Base-by-base conservation (phyloP, 2,329 filamentous ascomycete species). In the Penicillium sp. region DNA sequence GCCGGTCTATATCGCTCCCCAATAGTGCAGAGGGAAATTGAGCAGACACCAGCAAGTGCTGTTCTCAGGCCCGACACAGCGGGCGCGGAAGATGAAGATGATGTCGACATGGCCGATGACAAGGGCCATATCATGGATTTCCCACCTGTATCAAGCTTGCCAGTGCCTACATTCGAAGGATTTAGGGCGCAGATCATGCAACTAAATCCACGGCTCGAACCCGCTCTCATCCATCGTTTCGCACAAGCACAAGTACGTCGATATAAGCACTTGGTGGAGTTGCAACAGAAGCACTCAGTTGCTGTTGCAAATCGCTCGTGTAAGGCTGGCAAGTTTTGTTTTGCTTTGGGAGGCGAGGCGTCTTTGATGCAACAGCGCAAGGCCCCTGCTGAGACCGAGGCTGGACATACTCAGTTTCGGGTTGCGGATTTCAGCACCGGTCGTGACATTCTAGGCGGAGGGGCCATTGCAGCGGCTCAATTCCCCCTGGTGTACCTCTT, bases 401-500 rank as follows among this genome's bases (percentile, higher is more conserved):
- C 78, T 32, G 69, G 70, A 1, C 72, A 76, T 48, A 71, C 74
- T 14, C 77, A 76, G 37, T 78, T 81, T 48, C 74, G 78, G 51
- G 72, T 81, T 27, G 72, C 74, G 3, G 75, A 76, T 13, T 74
- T 80, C 38, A 78, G 77, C 13, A 67, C 68, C 13, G 78, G 78
- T 3, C 82, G 86, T 26, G 82, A 83, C n/a, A 75, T 77, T n/a
- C 59, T 71, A 4, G 74, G 78, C 1, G 89, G 94, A 57, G 84
- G 82, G 1, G 76, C 80, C 3, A 81, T 90, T 38, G 82, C 77
- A 10, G 74, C 79, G 8, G 86, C 89, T 14, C 85, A 82, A 52
- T 95, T 60, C 89, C 89, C 0, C 70, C 72, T 3, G 87, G 89
- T 18, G 89, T 95, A 4, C 89, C 88, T 6, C 79, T 88, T 68